A percentile compares a stretch with the other conserved stretches of the same genome.
Evolutionary conservation across 148 eudicot species (phyloP).

Genomic region (Rhododendron mucronatum): DNA sequence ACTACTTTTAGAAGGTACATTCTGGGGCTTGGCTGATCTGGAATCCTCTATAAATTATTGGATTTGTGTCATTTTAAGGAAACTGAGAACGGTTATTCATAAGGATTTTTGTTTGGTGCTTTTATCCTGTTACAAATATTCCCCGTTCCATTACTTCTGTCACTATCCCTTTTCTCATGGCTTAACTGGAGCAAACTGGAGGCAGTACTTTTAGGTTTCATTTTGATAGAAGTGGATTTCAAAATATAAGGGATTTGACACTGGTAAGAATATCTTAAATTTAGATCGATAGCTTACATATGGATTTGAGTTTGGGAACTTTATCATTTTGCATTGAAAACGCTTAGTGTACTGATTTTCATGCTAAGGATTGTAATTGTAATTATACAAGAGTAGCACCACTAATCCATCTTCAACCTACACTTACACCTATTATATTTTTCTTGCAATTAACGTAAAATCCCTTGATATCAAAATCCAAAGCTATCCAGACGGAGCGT

Average conservation of each 20-base stretch:
- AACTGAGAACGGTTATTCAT: background rate
- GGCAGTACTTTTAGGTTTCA: background rate
- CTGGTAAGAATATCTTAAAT: background rate
- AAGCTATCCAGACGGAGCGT: background rate
- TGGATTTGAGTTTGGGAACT: background rate
- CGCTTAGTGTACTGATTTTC: no score
- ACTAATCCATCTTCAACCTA: background rate
- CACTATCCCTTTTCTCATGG: background rate
- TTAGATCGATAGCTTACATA: background rate
- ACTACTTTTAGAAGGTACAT: conserved; percentile 88
- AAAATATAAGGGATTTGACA: background rate
- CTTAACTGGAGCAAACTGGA: background rate
- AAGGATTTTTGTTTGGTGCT: background rate
- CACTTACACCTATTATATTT: background rate
- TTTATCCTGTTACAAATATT: background rate
- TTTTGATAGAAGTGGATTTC: background rate
- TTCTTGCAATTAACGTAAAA: background rate
- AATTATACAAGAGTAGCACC: background rate
- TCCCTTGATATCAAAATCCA: background rate
- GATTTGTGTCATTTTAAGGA: background rate
- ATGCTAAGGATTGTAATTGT: background rate
- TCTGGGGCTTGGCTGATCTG: conserved; percentile 5
- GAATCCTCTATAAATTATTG: background rate
- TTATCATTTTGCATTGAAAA: background rate
- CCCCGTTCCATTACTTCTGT: background rate